Conservation (phyloP, 352 stramenopile genomes). For the Albugo laibachii region DNA sequence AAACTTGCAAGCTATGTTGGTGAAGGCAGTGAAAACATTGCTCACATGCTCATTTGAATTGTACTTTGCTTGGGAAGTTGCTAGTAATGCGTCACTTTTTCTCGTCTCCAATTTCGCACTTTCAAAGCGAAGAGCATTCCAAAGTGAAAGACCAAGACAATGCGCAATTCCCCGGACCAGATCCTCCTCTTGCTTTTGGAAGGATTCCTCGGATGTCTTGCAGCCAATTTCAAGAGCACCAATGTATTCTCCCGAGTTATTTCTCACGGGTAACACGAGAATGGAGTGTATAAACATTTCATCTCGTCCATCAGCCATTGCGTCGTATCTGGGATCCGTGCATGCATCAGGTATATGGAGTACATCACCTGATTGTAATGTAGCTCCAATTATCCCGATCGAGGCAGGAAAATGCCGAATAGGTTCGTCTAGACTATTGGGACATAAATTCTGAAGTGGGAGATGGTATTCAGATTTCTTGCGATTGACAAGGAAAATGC, state of each 20-base stretch:
- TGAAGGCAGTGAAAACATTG: slow-evolving; percentile 20
- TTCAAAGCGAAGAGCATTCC: slow-evolving; percentile 43
- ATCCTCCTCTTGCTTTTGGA: slow-evolving; percentile 50
- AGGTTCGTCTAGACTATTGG: no score
- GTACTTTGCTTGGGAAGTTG: slow-evolving; percentile 32
- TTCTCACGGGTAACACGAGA: no score
- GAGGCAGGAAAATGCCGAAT: no score
- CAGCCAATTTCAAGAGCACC: slow-evolving; percentile 47
- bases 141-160: slow-evolving; percentile 43
- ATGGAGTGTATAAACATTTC: no score
- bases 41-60: slow-evolving; percentile 25
- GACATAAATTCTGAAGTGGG: no score
- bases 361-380: no score
- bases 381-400: no score
- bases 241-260: slow-evolving; percentile 1
- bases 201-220: slow-evolving; percentile 45
- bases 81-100: slow-evolving; percentile 41
- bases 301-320: no score
- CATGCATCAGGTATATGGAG: no score
- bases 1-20: slow-evolving; percentile 25
- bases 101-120: slow-evolving; percentile 27
- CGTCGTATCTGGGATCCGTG: no score
- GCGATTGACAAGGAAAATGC: no score
- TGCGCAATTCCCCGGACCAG: slow-evolving; percentile 36
- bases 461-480: no score